Conservation (phyloP, 2,329 filamentous ascomycete genomes). For the Chaetomium strumarium region DNA sequence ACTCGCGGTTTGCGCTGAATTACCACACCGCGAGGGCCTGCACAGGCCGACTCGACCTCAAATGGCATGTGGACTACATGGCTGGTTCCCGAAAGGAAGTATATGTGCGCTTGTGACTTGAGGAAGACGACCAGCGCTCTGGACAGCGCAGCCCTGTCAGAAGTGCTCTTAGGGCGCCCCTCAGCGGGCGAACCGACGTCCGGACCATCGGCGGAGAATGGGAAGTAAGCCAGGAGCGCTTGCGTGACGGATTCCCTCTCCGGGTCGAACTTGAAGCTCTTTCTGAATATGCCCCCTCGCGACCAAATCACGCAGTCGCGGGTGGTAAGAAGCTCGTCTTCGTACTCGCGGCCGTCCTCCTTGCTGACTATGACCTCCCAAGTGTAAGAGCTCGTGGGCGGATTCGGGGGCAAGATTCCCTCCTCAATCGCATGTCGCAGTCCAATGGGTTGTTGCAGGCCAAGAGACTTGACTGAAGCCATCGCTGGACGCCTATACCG, state of each 20-base stretch:
- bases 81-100: slow-evolving; percentile 80
- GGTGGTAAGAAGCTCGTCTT: slow-evolving; percentile 78
- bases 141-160: slow-evolving; percentile 34
- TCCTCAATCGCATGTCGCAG: slow-evolving; percentile 79
- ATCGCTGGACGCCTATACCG: slow-evolving; percentile 41
- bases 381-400: slow-evolving; percentile 59
- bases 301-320: slow-evolving; percentile 80
- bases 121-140: slow-evolving; percentile 84
- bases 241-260: slow-evolving; percentile 85
- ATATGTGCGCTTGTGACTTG: slow-evolving; percentile 87
- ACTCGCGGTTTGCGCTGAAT: slow-evolving; percentile 70
- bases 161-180: slow-evolving; percentile 9
- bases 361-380: slow-evolving; percentile 61
- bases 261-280: slow-evolving; percentile 77
- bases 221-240: slow-evolving; percentile 79
- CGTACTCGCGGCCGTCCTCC: slow-evolving; percentile 39
- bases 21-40: slow-evolving; percentile 75
- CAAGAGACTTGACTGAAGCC: slow-evolving; percentile 86
- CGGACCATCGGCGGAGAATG: slow-evolving; percentile 40
- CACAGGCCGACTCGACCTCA: slow-evolving; percentile 81
- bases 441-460: slow-evolving; percentile 81
- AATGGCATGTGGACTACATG: slow-evolving; percentile 93
- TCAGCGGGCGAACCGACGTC: slow-evolving; percentile 3
- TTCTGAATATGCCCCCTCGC: slow-evolving; percentile 74
- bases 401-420: slow-evolving; percentile 64